Evolutionary conservation across 257 asterid species (phyloP), one percentile per base, ranked within the genome.

Genomic region (Solanum appendiculatum): DNA sequence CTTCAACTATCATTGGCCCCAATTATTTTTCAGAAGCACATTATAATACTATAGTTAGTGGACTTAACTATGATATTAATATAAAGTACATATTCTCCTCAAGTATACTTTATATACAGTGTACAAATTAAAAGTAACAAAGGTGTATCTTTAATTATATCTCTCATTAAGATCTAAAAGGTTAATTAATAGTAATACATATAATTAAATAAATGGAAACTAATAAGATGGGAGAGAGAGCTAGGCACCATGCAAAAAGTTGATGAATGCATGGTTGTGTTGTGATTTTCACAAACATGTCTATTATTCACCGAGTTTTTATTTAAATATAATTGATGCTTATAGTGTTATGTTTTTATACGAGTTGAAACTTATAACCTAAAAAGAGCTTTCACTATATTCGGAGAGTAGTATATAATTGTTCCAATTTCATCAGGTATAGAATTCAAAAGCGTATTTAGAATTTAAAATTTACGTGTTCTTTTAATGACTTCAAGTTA

Each of bases 1-100:
- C 83, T 39, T 75, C 83, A 44, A 75, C 56, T 37, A 75, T 75
- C 56, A 77, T 77, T 77, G 34, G 83, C 27, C 36, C 58, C 83
- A n/a, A 39, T 75, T 75, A 75, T n/a, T 37, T 37, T 75, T 37
- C 6, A 13, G 34, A 75, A 31, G 2, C 20, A 7, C 54, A 75
- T 39, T 75, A 39, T 12, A 74, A 23, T 39, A 75, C 20, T n/a
- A 13, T 13, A 75, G 83, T 75, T 39, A 39, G 83, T 75, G 83
- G 34, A 14, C 11, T 75, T 39, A 11, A 63, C n/a, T 63, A 21
- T 73, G 48, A 12, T 39, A 74, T 74, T 23, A 5, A 11, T 37
- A 74, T 23, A 37, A 73, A 73, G 82, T n/a, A 39, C 23, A 75
- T 16, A 13, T 39, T 75, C 20, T 75, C 33, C 34, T n/a, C 8